phyloP scores from a whole-genome alignment of 1,284 basidiomycete genomes.

The Sporisorium reilianum region DNA sequence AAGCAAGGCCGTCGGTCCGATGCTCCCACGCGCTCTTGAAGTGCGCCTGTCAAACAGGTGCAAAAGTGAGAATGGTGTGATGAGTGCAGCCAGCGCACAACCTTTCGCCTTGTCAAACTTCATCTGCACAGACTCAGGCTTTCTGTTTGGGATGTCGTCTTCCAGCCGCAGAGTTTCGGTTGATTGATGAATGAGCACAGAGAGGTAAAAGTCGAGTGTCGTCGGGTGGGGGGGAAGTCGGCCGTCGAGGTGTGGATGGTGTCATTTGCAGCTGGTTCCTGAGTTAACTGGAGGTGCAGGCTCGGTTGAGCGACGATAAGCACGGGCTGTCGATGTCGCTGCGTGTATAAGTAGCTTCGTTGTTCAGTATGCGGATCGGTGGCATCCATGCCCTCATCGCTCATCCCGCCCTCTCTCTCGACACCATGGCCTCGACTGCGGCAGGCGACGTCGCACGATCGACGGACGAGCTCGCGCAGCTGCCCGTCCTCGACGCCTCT shows the following conservation, averaged over 20 bases:
- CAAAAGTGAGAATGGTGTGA: neutral
- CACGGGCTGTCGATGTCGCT: neutral
- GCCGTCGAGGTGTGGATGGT: no score
- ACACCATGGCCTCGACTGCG: slow-evolving; percentile 12
- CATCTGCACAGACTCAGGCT: neutral
- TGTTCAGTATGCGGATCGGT: no score
- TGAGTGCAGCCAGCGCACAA: neutral
- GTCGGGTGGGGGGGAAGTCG: no score
- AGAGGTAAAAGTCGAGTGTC: no score
- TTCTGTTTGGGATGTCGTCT: neutral
- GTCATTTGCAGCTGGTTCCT: neutral
- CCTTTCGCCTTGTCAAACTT: neutral
- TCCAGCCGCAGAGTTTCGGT: no score
- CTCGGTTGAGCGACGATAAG: no score
- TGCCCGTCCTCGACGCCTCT: slow-evolving; percentile 12
- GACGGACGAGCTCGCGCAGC: slow-evolving; percentile 13
- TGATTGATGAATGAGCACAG: neutral
- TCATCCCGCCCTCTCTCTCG: no score
- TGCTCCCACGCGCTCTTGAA: neutral
- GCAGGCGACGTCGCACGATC: neutral
- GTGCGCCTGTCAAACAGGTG: neutral
- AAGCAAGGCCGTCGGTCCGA: neutral
- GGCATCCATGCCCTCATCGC: no score
- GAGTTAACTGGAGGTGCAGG: neutral
- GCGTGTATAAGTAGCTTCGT: neutral